Percentiles rank a stretch among this genome's conserved stretches.
Conservation (phyloP, 768 basidiomycete genomes). For the Lactifluus pinguis region DNA sequence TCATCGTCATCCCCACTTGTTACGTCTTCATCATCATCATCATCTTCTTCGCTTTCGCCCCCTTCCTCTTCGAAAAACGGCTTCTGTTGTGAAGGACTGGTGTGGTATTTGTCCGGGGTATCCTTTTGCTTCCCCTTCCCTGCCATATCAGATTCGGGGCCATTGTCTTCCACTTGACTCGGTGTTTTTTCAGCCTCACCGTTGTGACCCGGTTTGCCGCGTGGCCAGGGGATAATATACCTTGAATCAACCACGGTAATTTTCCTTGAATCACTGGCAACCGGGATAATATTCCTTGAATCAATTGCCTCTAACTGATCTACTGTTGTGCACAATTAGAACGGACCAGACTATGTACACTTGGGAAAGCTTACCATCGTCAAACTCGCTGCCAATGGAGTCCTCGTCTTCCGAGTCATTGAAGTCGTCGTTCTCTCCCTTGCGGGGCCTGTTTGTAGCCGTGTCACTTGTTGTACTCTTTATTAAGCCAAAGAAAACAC, state of each 20-base stretch:
- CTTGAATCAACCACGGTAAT: constrained; percentile 20
- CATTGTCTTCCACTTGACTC: constrained; percentile 31
- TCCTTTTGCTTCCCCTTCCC: constrained; percentile 30
- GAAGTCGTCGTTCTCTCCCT: constrained; percentile 24
- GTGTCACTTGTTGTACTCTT: constrained; percentile 22
- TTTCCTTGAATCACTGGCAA: constrained; percentile 19
- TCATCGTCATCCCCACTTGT: constrained; percentile 23
- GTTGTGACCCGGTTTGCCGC: constrained; percentile 23
- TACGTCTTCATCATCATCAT: constrained; percentile 24
- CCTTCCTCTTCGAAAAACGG: constrained; percentile 36
- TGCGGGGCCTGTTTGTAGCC: constrained; percentile 4
- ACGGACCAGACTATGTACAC: background rate
- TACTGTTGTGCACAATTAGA: background rate
- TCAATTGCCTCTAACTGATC: constrained; percentile 26
- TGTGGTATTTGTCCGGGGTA: background rate
- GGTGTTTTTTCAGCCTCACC: constrained; percentile 24
- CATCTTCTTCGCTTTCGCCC: constrained; percentile 24
- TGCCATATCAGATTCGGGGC: constrained; percentile 43
- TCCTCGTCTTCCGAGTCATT: constrained; percentile 19
- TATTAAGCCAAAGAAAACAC: constrained; percentile 14
- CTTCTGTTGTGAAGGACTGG: constrained; percentile 24
- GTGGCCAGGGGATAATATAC: constrained; percentile 23
- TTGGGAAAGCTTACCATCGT: constrained; percentile 20
- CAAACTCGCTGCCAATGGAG: constrained; percentile 21
- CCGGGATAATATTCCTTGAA: constrained; percentile 15